phyloP scores from a whole-genome alignment of 225 moss, liverwort and hornwort genomes.

The Thuidium tamariscinum region DNA sequence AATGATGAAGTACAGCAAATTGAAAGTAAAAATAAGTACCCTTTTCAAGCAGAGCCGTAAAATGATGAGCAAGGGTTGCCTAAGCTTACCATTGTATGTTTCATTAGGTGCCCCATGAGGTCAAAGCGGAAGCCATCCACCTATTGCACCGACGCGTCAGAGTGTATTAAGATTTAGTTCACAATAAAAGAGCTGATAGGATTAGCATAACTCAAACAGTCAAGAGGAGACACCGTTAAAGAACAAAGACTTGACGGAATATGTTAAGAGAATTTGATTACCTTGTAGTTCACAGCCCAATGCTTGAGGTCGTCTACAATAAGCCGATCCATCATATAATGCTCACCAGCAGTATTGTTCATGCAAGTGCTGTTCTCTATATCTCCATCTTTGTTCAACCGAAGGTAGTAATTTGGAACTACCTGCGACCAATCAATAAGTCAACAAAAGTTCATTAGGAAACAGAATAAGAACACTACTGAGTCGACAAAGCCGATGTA shows the following conservation, averaged over 20 bases:
- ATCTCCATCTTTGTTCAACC: conserved; percentile 62
- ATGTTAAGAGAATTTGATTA: background rate
- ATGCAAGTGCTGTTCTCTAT: conserved; percentile 90
- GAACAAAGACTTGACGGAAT: background rate
- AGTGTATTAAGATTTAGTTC: background rate
- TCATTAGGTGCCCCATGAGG: conserved; percentile 97
- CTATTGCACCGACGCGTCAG: conserved; percentile 16
- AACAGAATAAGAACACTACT: background rate
- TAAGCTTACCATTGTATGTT: conserved; percentile 66
- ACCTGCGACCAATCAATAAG: conserved; percentile 22
- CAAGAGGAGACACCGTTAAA: background rate
- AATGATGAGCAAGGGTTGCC: background rate
- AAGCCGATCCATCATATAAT: conserved; percentile 93
- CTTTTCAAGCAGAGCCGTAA: background rate
- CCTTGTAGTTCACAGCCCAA: conserved; percentile 95
- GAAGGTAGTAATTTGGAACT: conserved; percentile 87
- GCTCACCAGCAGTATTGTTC: conserved; percentile 97
- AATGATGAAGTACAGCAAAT: background rate
- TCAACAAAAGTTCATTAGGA: background rate
- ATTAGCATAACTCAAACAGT: background rate
- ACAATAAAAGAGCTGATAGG: background rate
- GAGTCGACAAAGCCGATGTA: background rate
- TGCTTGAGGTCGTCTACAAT: conserved; percentile 82
- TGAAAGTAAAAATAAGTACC: background rate
- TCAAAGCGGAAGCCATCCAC: conserved; percentile 98